Percentiles rank a stretch among this genome's conserved stretches.
phyloP scores from a whole-genome alignment of 441 rosid genomes.

The Manihot esculenta region DNA sequence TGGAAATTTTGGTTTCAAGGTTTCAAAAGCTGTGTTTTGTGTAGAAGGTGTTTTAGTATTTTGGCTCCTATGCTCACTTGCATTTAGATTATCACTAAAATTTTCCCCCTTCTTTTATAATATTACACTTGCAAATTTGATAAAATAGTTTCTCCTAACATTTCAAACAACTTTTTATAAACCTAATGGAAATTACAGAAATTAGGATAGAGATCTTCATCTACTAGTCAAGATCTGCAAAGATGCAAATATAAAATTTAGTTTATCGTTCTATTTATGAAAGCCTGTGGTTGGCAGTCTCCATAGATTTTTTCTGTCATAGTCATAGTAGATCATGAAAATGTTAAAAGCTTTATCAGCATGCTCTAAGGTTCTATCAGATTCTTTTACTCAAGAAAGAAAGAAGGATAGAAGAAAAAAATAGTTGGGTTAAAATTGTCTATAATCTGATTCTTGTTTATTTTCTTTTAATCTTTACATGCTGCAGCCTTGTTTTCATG shows the following conservation, averaged over 20 bases:
- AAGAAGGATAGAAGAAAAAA: no score
- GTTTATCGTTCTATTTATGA: neutral
- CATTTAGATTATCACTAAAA: neutral
- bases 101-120: neutral
- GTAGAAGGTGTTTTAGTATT: neutral
- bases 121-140: neutral
- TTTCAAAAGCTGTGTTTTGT: neutral
- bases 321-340: no score
- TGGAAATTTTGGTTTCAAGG: neutral
- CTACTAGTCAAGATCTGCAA: neutral
- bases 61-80: neutral
- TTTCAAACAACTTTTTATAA: no score
- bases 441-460: no score
- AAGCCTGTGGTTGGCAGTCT: neutral
- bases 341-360: neutral
- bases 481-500: conserved; percentile 7
- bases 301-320: neutral
- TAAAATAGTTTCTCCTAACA: neutral
- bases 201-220: no score
- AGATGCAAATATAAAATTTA: neutral
- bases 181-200: neutral
- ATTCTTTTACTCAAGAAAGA: no score
- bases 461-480: neutral
- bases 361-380: neutral
- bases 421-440: no score